phyloP scores from a whole-genome alignment of 75 land plant species.

The Pinus tabuliformis region DNA sequence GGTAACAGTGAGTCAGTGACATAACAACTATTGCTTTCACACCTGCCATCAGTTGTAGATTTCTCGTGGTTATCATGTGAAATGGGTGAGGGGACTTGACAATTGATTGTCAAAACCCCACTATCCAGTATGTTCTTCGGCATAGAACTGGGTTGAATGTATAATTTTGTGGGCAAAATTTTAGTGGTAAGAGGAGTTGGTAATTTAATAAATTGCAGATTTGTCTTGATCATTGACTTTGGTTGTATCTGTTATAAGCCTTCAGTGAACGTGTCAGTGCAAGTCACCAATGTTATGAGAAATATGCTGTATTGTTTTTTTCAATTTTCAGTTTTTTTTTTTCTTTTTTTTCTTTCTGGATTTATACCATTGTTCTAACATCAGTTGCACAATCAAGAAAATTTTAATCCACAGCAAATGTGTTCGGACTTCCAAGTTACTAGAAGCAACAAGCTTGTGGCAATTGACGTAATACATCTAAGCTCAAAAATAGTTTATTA shows the following conservation, averaged over 20 bases:
- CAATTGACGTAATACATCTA: not conserved
- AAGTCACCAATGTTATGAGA: no score
- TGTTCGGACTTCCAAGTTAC: not conserved
- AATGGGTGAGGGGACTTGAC: not conserved
- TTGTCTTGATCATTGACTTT: no score
- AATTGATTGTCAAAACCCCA: not conserved
- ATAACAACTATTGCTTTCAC: no score
- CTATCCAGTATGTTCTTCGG: not conserved
- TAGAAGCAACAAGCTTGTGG: not conserved
- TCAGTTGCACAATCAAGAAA: not conserved
- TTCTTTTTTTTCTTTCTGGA: not conserved
- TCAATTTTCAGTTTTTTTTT: no score
- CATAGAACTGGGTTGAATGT: no score
- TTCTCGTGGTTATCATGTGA: not conserved
- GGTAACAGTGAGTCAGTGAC: no score
- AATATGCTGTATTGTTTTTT: not conserved
- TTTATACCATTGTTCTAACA: not conserved
- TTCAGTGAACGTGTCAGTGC: no score
- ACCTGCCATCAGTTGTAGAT: not conserved
- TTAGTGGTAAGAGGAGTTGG: no score
- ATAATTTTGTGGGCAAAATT: no score
- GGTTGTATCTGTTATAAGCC: not conserved
- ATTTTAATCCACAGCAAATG: not conserved
- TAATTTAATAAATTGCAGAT: no score
- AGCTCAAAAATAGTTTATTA: not conserved